Conservation (phyloP, 345 rosid genomes). For the Schrenkiella parvula region DNA sequence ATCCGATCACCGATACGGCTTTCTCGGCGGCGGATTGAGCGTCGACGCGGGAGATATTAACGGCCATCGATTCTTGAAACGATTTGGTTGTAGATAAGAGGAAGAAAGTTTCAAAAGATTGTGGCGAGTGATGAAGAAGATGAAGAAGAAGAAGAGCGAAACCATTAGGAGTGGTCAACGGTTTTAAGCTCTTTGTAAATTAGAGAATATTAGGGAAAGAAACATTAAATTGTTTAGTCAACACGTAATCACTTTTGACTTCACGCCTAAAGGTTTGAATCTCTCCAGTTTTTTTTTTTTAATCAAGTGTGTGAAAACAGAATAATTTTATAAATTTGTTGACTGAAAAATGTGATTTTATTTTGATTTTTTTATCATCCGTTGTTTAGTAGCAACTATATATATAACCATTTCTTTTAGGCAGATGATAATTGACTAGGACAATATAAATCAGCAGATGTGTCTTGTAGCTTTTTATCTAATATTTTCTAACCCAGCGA, state of each 20-base stretch:
- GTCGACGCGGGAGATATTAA: slow-evolving; percentile 39
- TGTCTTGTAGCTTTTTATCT: background rate
- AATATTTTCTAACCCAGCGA: background rate
- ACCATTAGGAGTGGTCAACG: slow-evolving; percentile 30
- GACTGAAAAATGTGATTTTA: background rate
- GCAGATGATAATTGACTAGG: slow-evolving; percentile 8
- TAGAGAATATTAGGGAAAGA: background rate
- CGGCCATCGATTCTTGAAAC: slow-evolving; percentile 33
- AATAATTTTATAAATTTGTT: background rate
- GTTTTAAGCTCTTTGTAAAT: background rate
- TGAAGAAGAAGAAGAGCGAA: slow-evolving; percentile 8
- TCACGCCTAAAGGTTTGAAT: background rate
- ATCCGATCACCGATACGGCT: slow-evolving; percentile 84
- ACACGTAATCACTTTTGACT: slow-evolving; percentile 32
- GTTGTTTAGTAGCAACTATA: background rate
- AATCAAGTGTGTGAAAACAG: background rate
- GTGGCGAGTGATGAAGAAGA: slow-evolving; percentile 2
- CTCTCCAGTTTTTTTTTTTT: background rate
- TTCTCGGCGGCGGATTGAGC: slow-evolving; percentile 76
- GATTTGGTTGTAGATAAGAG: background rate
- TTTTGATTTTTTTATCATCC: background rate
- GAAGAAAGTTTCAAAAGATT: slow-evolving; percentile 13
- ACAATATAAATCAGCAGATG: background rate
- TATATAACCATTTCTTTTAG: too few species aligned
- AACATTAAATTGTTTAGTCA: slow-evolving; percentile 7